These are phyloP conservation scores for Aspergillus sclerotialis DNA, from an alignment of 2,329 filamentous ascomycete genomes.

Conservation along the genomic window DNA sequence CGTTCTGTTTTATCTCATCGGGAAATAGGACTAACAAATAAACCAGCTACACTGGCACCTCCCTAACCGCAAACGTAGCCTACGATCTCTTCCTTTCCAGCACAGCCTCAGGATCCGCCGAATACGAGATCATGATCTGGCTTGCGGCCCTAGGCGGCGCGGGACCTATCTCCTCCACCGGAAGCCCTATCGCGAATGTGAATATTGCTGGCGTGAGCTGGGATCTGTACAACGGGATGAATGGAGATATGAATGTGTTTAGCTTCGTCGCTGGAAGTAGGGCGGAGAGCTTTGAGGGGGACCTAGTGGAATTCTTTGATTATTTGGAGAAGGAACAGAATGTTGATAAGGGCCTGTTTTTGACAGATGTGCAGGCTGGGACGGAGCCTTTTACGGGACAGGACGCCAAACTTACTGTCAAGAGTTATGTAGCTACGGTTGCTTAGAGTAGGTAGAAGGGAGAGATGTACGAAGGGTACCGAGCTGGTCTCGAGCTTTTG, in stretches of 20 bases:
- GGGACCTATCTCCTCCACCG: slow-evolving; percentile 47
- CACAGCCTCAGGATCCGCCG: slow-evolving; percentile 37
- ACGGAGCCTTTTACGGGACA: slow-evolving; percentile 30
- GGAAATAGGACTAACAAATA: slow-evolving; percentile 5
- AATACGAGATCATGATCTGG: slow-evolving; percentile 64
- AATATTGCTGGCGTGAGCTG: slow-evolving; percentile 50
- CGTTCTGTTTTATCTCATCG: neutral
- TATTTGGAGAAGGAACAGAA: slow-evolving; percentile 44
- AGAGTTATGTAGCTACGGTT: slow-evolving; percentile 23
- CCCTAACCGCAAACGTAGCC: slow-evolving; percentile 51
- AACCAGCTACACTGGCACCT: slow-evolving; percentile 40
- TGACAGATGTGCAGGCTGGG: slow-evolving; percentile 42
- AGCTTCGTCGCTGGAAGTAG: slow-evolving; percentile 49
- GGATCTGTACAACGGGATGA: slow-evolving; percentile 55
- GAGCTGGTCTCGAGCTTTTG: too few relatives aligned
- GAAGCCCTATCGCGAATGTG: slow-evolving; percentile 47
- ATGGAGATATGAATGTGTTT: slow-evolving; percentile 52
- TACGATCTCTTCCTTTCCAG: slow-evolving; percentile 56
- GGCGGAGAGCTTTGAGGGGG: slow-evolving; percentile 49
- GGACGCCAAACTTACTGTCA: slow-evolving; percentile 18
- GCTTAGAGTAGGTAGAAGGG: too few relatives aligned
- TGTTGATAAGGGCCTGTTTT: slow-evolving; percentile 40
- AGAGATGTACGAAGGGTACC: too few relatives aligned
- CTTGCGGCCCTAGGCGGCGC: slow-evolving; percentile 51
- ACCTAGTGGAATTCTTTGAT: slow-evolving; percentile 51